phyloP scores from a whole-genome alignment of 495 filamentous ascomycete genomes.

The Annulohypoxylon bovei region DNA sequence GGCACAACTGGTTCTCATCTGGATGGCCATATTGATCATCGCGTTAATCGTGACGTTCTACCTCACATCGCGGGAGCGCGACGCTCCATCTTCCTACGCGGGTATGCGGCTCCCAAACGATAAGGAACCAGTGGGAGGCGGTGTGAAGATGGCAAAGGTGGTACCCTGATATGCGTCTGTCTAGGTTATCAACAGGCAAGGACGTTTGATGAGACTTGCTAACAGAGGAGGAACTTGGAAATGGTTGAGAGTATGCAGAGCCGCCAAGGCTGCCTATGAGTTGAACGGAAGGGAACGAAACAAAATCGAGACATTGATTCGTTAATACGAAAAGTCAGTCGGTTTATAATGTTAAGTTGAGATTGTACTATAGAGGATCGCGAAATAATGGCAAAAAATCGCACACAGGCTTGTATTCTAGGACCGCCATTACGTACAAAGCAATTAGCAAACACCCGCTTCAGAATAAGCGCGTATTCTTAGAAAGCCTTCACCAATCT shows the following conservation, averaged over 20 bases:
- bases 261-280: background rate
- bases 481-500: background rate
- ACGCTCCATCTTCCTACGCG: slow-evolving; percentile 23
- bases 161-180: background rate
- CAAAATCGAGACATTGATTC: background rate
- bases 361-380: background rate
- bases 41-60: slow-evolving; percentile 48
- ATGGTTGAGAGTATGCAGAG: too few relatives aligned
- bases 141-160: slow-evolving; percentile 11
- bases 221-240: background rate
- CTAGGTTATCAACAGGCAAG: background rate
- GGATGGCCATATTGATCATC: slow-evolving; percentile 45
- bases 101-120: slow-evolving; percentile 9
- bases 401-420: background rate
- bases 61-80: slow-evolving; percentile 36
- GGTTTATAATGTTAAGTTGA: background rate
- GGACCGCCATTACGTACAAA: background rate
- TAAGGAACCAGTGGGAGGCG: background rate
- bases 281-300: background rate
- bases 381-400: background rate
- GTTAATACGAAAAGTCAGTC: background rate
- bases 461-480: background rate
- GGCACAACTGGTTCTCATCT: slow-evolving; percentile 43
- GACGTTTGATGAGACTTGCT: background rate
- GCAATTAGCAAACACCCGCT: background rate